Conservation (phyloP, 2,329 filamentous ascomycete genomes). For the Claviceps arundinis region DNA sequence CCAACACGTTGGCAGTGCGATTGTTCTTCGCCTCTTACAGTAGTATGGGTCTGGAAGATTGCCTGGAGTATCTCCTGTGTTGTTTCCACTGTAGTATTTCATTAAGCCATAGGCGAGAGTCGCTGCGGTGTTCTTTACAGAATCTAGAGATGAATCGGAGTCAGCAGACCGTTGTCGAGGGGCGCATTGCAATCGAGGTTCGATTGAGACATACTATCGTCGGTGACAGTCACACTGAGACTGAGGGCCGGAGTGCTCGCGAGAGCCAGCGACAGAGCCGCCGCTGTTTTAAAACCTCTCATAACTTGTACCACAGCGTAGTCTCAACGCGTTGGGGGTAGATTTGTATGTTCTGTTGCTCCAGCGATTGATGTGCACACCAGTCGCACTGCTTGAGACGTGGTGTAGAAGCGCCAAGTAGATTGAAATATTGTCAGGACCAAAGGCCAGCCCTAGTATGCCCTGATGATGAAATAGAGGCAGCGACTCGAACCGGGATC, state of each 20-base stretch:
- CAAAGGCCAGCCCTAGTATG: constrained; percentile 1
- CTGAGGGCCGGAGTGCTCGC: constrained; percentile 8
- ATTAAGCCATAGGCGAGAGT: constrained; percentile 34
- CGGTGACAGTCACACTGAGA: constrained; percentile 19
- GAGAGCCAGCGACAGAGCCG: constrained; percentile 8
- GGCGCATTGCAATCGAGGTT: background rate
- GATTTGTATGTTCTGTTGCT: background rate
- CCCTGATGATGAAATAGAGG: background rate
- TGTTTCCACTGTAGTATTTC: constrained; percentile 42
- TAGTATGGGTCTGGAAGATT: constrained; percentile 50
- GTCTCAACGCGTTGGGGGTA: background rate
- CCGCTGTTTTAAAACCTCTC: background rate
- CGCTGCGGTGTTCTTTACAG: constrained; percentile 34
- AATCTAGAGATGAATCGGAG: constrained; percentile 21
- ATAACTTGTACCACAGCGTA: background rate
- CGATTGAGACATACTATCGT: constrained; percentile 15
- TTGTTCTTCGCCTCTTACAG: constrained; percentile 28
- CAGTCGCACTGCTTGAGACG: background rate
- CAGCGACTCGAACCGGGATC: background rate
- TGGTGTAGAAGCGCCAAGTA: background rate
- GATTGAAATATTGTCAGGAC: background rate
- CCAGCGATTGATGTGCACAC: background rate
- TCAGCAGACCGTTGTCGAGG: background rate
- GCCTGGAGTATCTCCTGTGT: constrained; percentile 43
- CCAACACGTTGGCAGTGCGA: constrained; percentile 18